These are phyloP conservation scores for Penicillium ochrochloron DNA, from an alignment of 495 filamentous ascomycete species.

Conservation along the genomic window DNA sequence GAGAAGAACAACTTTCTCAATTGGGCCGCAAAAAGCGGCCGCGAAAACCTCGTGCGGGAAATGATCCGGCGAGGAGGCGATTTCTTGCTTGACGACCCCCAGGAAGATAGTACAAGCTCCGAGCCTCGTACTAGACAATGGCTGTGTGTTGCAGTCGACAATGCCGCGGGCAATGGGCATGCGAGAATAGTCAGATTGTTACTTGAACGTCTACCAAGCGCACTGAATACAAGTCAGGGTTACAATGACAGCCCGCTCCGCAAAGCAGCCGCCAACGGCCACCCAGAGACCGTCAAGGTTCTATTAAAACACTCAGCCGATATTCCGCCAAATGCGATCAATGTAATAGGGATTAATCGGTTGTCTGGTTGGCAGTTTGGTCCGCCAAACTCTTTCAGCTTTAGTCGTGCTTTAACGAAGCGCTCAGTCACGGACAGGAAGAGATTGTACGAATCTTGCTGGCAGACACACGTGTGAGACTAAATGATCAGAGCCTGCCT, in stretches of 20 bases:
- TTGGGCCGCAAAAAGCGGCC: slow-evolving; percentile 1
- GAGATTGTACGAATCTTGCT: not conserved
- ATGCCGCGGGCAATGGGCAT: not conserved
- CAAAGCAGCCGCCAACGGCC: slow-evolving; percentile 1
- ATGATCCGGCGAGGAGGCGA: slow-evolving; percentile 8
- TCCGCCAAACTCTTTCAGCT: not conserved
- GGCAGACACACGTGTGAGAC: not conserved
- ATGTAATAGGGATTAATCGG: too few relatives aligned
- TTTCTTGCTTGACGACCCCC: not conserved
- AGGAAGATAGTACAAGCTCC: too few relatives aligned
- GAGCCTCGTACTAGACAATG: not conserved
- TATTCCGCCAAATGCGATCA: not conserved
- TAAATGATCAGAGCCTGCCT: not conserved
- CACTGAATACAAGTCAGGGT: not conserved
- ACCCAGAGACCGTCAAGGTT: slow-evolving; percentile 1
- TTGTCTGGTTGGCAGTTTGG: not conserved
- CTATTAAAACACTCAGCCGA: slow-evolving; percentile 1
- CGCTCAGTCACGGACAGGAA: not conserved
- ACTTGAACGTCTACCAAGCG: not conserved
- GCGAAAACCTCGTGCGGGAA: not conserved
- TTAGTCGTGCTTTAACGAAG: not conserved
- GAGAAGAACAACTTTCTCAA: not conserved
- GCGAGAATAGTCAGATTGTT: not conserved
- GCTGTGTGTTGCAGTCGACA: not conserved
- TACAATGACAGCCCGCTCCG: not conserved